These are phyloP conservation scores for Cavenderia fasciculata DNA, from an alignment of 78 protist genomes.

Conservation along the genomic window DNA sequence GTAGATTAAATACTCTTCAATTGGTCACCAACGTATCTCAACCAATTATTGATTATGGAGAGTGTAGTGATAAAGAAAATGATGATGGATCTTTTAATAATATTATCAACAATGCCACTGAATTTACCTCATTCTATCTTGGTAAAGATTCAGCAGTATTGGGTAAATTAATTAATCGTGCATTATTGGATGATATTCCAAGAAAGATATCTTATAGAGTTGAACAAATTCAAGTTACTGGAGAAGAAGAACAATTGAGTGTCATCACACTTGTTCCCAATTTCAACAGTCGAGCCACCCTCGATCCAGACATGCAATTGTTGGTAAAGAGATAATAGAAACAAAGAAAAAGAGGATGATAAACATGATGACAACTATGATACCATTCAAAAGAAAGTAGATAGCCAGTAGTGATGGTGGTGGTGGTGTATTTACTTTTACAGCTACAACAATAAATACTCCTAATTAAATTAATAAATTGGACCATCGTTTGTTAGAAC, in stretches of 20 bases:
- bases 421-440: too few relatives aligned
- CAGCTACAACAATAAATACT: too few relatives aligned
- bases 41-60: neutral
- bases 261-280: slow-evolving; percentile 3
- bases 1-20: neutral
- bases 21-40: neutral
- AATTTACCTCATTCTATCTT: neutral
- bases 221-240: too few relatives aligned
- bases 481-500: too few relatives aligned
- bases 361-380: too few relatives aligned
- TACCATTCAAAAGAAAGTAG: too few relatives aligned
- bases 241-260: neutral
- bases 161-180: neutral
- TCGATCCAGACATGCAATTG: neutral
- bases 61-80: neutral
- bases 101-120: neutral
- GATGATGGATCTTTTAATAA: neutral
- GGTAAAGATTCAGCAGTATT: neutral
- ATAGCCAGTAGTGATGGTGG: too few relatives aligned
- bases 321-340: too few relatives aligned
- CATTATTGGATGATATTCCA: neutral
- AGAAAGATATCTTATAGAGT: neutral
- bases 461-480: too few relatives aligned
- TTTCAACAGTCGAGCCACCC: neutral
- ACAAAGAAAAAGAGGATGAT: too few relatives aligned